Base-by-base conservation (phyloP, 2,329 filamentous ascomycete species). In the Ascochyta fabae region DNA sequence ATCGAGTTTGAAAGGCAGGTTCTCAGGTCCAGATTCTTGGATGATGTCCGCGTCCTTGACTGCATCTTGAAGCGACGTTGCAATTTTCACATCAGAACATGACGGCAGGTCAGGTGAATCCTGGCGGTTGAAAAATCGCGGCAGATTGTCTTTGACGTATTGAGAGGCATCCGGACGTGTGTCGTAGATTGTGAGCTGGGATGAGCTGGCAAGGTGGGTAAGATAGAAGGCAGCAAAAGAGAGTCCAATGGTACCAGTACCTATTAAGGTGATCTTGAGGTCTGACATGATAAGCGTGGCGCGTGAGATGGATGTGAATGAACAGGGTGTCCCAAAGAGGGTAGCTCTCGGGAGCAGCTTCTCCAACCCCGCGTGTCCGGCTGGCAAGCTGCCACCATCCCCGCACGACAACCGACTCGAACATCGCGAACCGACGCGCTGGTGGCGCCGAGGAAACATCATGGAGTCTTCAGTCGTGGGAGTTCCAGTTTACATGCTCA, bases 11-110 rank as follows among this genome's bases (percentile, higher is more conserved):
- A 85, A 83, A 0, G 72, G 52, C 0, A 78, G 60, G 45, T 80
- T 79, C 63, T 87, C 84, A 0, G 84, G 84, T 0, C 83, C 83
- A 70, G 85, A 83, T 71, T 87, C 85, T 69, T 87, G 84, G 38
- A 87, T 73, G 45, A 86, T 82, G 38, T 78, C 72, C 1, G 83
- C 83, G 50, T 69, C 56, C 22, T 66, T 47, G 9, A 84, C 77
- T 10, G 83, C 83, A 2, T 75, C 60, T 27, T 69, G 52, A 4
- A 83, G 66, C 3, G 71, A 62, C 1, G 45, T 45, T 19, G 62
- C 66, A 27, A 70, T 70, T 6, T 64, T 60, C n/a, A 85, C 71
- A 3, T 74, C 62, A 2, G 68, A 55, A 19, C 72, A 60, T 15
- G 71, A 42, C 4, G 61, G 46, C 15, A 51, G 26, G 9, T 53